Evolutionary conservation across 1,139 yeast genomes (phyloP).

Genomic region (Kazachstania sp.): DNA sequence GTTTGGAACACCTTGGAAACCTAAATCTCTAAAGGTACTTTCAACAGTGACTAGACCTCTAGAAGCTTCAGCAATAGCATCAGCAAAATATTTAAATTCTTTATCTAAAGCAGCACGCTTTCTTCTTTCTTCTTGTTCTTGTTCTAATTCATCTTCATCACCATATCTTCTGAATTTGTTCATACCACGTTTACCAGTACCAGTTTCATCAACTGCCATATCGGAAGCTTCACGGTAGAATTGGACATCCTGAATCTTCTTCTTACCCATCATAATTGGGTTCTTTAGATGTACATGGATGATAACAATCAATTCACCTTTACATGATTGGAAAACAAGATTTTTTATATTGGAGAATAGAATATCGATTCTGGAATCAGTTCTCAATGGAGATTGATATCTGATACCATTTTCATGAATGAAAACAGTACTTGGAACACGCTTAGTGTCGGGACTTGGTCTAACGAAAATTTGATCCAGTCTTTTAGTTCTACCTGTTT

Average conservation of each 20-base stretch:
- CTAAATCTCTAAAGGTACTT: constrained; percentile 90
- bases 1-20: constrained; percentile 96
- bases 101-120: constrained; percentile 84
- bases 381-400: constrained; percentile 73
- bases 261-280: constrained; percentile 93
- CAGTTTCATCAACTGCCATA: constrained; percentile 94
- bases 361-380: constrained; percentile 82
- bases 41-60: constrained; percentile 78
- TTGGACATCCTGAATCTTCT: constrained; percentile 91
- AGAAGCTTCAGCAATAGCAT: constrained; percentile 81
- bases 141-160: constrained; percentile 97
- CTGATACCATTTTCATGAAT: constrained; percentile 95
- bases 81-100: constrained; percentile 85
- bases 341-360: constrained; percentile 87
- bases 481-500: constrained; percentile 72
- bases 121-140: constrained; percentile 96
- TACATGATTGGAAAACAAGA: constrained; percentile 90
- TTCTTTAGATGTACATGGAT: constrained; percentile 88
- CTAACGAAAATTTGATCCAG: constrained; percentile 84
- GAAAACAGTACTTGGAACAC: constrained; percentile 83
- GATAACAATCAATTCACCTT: constrained; percentile 85
- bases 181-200: constrained; percentile 60
- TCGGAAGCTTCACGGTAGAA: constrained; percentile 96
- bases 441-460: constrained; percentile 94
- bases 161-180: constrained; percentile 79